Percentiles rank a stretch among this genome's conserved stretches.
Conservation (phyloP, 2,329 filamentous ascomycete genomes). For the Penicillium sclerotigenum region DNA sequence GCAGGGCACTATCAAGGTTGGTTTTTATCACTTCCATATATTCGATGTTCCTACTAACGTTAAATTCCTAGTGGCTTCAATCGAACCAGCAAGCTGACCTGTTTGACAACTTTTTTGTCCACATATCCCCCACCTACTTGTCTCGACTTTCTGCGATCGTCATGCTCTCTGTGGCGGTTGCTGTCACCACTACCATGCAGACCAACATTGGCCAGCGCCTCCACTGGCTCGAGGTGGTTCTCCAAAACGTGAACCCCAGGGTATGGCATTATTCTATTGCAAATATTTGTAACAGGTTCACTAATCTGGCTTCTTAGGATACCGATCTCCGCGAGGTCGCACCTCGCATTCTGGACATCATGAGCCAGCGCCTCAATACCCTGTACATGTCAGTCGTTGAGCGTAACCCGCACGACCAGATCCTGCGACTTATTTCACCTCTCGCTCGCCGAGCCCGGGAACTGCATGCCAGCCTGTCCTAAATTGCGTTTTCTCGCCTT, state of each 20-base stretch:
- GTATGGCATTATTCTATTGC: slow-evolving; percentile 40
- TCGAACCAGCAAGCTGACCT: slow-evolving; percentile 57
- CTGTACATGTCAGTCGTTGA: slow-evolving; percentile 58
- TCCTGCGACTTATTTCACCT: slow-evolving; percentile 51
- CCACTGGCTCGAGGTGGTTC: slow-evolving; percentile 56
- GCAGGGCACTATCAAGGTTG: slow-evolving; percentile 46
- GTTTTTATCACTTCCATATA: slow-evolving; percentile 10
- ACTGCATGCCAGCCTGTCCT: slow-evolving; percentile 20
- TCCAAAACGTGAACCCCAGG: slow-evolving; percentile 52
- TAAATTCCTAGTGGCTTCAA: slow-evolving; percentile 55
- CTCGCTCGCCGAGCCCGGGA: slow-evolving; percentile 45
- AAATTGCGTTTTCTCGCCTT: not conserved
- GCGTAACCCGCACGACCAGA: slow-evolving; percentile 50
- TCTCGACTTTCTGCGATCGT: slow-evolving; percentile 56
- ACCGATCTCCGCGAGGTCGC: slow-evolving; percentile 55
- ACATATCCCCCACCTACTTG: slow-evolving; percentile 56
- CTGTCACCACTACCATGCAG: slow-evolving; percentile 57
- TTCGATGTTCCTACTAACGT: slow-evolving; percentile 16
- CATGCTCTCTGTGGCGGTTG: slow-evolving; percentile 59
- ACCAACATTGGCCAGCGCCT: slow-evolving; percentile 55
- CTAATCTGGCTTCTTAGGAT: slow-evolving; percentile 38
- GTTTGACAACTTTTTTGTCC: slow-evolving; percentile 62
- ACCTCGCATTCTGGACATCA: slow-evolving; percentile 59
- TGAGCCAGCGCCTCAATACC: slow-evolving; percentile 55
- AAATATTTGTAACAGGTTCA: too few species aligned